A percentile compares a stretch with the other conserved stretches of the same genome.
These are phyloP conservation scores for Aspergillus clavatus DNA, from an alignment of 2,329 filamentous ascomycete species.

Conservation along the genomic window DNA sequence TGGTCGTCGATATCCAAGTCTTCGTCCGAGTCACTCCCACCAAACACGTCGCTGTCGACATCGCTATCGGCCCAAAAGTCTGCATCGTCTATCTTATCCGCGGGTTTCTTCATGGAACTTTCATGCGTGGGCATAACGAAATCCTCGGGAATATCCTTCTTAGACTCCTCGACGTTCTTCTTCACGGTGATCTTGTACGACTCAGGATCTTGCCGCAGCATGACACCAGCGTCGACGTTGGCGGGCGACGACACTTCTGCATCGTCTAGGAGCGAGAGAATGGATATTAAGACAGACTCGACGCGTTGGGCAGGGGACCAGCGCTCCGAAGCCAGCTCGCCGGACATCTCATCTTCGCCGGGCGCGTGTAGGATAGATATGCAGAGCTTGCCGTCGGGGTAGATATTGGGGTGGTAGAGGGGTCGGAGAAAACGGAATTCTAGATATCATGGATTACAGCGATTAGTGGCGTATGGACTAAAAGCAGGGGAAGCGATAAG, in stretches of 20 bases:
- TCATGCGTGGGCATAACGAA: constrained; percentile 77
- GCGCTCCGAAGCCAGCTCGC: constrained; percentile 81
- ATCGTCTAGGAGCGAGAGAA: constrained; percentile 86
- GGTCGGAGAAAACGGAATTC: constrained; percentile 78
- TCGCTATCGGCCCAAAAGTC: constrained; percentile 79
- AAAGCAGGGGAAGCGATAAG: not conserved
- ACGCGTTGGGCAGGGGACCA: constrained; percentile 94
- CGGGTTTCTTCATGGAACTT: constrained; percentile 52
- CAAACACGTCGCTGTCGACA: constrained; percentile 68
- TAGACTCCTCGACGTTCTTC: constrained; percentile 67
- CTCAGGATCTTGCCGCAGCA: constrained; percentile 68
- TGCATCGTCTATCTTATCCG: constrained; percentile 62
- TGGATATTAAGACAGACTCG: constrained; percentile 88
- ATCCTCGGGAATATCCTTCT: constrained; percentile 70
- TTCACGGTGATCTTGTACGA: constrained; percentile 66
- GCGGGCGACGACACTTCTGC: constrained; percentile 90
- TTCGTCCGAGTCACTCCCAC: constrained; percentile 60
- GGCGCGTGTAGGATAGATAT: constrained; percentile 94
- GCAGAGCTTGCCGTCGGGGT: constrained; percentile 82
- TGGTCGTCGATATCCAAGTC: constrained; percentile 43
- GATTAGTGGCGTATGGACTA: not conserved
- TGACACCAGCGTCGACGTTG: constrained; percentile 87
- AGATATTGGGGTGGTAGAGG: constrained; percentile 91
- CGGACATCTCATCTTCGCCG: constrained; percentile 88
- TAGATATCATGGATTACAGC: constrained; percentile 14